A percentile compares a stretch with the other conserved stretches of the same genome.
Conservation (phyloP, 2,329 filamentous ascomycete species). For the Fusarium chuoi region DNA sequence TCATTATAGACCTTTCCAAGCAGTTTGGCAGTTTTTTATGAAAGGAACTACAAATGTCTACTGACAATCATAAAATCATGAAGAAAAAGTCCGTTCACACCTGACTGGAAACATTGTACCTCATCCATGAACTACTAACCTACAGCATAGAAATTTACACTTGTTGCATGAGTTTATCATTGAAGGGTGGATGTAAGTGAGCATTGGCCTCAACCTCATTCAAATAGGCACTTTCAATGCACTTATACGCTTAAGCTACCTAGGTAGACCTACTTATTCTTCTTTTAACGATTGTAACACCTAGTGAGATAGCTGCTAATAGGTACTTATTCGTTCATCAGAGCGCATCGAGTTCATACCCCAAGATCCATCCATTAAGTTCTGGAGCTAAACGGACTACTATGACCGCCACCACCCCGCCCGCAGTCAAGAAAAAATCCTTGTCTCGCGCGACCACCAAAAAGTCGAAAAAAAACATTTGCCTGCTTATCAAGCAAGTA, state of each 20-base stretch:
- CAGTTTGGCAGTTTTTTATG: background rate
- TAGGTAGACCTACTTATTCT: background rate
- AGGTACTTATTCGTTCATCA: background rate
- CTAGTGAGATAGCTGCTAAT: background rate
- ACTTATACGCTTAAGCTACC: background rate
- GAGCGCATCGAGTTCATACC: background rate
- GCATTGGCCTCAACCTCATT: background rate
- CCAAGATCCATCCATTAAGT: background rate
- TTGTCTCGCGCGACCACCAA: slow-evolving; percentile 31
- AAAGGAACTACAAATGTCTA: background rate
- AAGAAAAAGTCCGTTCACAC: background rate
- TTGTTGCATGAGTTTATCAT: background rate
- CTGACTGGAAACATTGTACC: background rate
- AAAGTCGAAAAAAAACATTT: slow-evolving; percentile 35
- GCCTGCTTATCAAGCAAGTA: slow-evolving; percentile 46
- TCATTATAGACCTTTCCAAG: background rate
- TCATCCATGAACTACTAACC: background rate
- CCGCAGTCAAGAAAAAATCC: slow-evolving; percentile 42
- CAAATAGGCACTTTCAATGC: background rate
- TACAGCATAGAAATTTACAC: background rate
- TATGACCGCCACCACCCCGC: slow-evolving; percentile 43
- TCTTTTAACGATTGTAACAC: too few species aligned
- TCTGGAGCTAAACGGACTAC: slow-evolving; percentile 9
- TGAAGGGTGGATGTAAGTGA: background rate
- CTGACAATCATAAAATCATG: background rate